A percentile compares a stretch with the other conserved stretches of the same genome.
phyloP scores from a whole-genome alignment of 2,329 filamentous ascomycete species.

The Huntiella abstrusa region DNA sequence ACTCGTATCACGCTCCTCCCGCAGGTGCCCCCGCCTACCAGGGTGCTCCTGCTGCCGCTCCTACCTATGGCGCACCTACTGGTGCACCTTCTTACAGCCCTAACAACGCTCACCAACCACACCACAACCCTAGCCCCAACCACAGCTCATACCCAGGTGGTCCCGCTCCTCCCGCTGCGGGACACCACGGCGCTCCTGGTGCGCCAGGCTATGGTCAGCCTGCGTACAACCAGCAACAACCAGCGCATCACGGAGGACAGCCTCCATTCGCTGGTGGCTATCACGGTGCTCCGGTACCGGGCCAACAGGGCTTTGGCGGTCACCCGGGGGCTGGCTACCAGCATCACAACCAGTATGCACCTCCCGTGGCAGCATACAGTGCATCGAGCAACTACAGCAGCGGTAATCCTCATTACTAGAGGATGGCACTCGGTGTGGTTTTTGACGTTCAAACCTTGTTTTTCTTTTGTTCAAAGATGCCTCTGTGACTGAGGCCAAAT shows the following conservation, averaged over 20 bases:
- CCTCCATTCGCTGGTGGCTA: slow-evolving; percentile 6
- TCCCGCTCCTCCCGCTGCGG: not conserved
- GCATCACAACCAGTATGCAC: slow-evolving; percentile 13
- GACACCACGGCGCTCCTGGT: slow-evolving; percentile 14
- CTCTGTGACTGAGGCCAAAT: too few relatives aligned
- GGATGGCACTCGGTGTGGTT: too few relatives aligned
- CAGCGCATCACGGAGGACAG: slow-evolving; percentile 12
- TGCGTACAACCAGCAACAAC: slow-evolving; percentile 14
- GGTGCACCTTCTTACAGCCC: slow-evolving; percentile 13
- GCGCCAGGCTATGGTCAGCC: slow-evolving; percentile 17
- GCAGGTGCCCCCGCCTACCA: slow-evolving; percentile 6
- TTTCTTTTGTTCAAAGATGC: too few relatives aligned
- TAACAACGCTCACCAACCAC: slow-evolving; percentile 8
- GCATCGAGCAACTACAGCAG: slow-evolving; percentile 5
- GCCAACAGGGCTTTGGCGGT: slow-evolving; percentile 12
- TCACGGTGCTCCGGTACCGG: slow-evolving; percentile 6
- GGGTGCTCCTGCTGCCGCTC: slow-evolving; percentile 14
- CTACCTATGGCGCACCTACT: slow-evolving; percentile 14
- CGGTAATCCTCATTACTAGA: slow-evolving; percentile 7
- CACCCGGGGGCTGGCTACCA: slow-evolving; percentile 11
- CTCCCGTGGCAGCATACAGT: slow-evolving; percentile 10
- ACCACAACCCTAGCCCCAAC: slow-evolving; percentile 13
- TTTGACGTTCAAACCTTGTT: too few relatives aligned
- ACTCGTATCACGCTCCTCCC: slow-evolving; percentile 6
- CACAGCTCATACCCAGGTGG: slow-evolving; percentile 8